phyloP scores from a whole-genome alignment of 495 filamentous ascomycete species.

The Viridothelium virens region DNA sequence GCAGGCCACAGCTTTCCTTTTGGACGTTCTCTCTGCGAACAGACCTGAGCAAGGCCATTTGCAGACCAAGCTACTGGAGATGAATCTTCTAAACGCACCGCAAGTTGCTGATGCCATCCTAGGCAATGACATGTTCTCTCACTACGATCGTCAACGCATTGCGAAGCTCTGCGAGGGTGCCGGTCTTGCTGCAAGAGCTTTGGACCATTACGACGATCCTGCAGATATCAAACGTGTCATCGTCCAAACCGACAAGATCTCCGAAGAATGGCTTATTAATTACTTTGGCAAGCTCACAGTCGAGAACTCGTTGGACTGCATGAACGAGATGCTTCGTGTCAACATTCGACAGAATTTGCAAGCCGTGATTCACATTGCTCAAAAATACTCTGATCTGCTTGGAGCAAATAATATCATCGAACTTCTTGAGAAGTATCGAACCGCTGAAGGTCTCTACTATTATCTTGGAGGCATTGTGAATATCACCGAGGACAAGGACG shows the following conservation, averaged over 20 bases:
- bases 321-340: conserved; percentile 89
- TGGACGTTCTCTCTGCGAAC: conserved; percentile 90
- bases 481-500: conserved; percentile 86
- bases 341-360: conserved; percentile 97
- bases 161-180: conserved; percentile 87
- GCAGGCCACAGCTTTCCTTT: conserved; percentile 90
- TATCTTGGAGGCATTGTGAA: conserved; percentile 98
- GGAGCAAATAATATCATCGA: conserved; percentile 83
- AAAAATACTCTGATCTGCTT: conserved; percentile 96
- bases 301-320: conserved; percentile 86
- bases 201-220: conserved; percentile 91
- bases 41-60: conserved; percentile 86
- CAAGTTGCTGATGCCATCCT: conserved; percentile 97
- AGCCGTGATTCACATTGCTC: conserved; percentile 86
- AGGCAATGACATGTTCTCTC: conserved; percentile 92
- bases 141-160: conserved; percentile 86
- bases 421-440: conserved; percentile 93
- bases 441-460: conserved; percentile 93
- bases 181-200: conserved; percentile 43
- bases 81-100: conserved; percentile 93
- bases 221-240: conserved; percentile 81
- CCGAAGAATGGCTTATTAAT: conserved; percentile 77
- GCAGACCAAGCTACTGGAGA: conserved; percentile 91
- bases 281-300: conserved; percentile 92
- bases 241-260: conserved; percentile 74